These are phyloP conservation scores for Diplosphaera chodatii DNA, from an alignment of 139 green algal species.

Conservation along the genomic window DNA sequence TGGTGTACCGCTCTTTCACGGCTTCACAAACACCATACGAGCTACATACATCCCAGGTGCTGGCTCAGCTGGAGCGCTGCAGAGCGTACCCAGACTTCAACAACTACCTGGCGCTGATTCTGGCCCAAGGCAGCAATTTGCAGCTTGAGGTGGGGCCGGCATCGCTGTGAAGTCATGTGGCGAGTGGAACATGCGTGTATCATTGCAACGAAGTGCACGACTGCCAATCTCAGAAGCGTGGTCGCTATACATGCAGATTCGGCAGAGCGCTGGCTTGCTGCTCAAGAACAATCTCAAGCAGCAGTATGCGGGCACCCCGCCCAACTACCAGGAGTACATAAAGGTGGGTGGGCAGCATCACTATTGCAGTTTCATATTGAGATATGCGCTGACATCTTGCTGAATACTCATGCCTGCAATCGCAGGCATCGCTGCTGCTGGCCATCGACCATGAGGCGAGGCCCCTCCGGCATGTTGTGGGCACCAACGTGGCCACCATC, in stretches of 20 bases:
- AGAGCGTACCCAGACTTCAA: conserved; percentile 83
- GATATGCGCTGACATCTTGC: too few species aligned
- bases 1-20: background rate
- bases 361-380: too few species aligned
- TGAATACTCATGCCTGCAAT: too few species aligned
- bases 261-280: conserved; percentile 86
- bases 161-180: conserved; percentile 9
- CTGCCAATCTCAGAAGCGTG: background rate
- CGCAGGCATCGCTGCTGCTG: conserved; percentile 58
- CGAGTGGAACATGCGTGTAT: background rate
- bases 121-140: conserved; percentile 61
- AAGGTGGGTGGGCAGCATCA: conserved; percentile 40
- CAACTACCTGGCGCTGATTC: conserved; percentile 90
- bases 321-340: conserved; percentile 66
- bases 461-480: conserved; percentile 73
- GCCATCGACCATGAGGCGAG: conserved; percentile 49
- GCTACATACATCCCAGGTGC: conserved; percentile 58
- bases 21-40: background rate
- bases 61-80: conserved; percentile 75
- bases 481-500: conserved; percentile 54
- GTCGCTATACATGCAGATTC: conserved; percentile 48
- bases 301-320: conserved; percentile 40
- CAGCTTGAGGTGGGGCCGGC: conserved; percentile 67
- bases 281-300: conserved; percentile 93
- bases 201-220: background rate